A percentile compares a stretch with the other conserved stretches of the same genome.
Conservation (phyloP, 345 rosid species). For the Hypericum perforatum region DNA sequence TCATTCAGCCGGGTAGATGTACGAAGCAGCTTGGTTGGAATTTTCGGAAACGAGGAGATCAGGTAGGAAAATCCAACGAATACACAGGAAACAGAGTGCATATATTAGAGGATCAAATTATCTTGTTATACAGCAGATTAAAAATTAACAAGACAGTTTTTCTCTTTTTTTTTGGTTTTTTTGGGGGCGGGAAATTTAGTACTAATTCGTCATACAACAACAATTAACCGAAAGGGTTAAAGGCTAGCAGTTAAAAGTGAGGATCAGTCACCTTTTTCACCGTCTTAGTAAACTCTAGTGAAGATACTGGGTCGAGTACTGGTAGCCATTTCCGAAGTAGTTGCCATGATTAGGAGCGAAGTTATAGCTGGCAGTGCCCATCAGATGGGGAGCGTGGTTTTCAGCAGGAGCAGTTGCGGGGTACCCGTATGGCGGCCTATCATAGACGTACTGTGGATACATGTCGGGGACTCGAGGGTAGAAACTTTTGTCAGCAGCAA, state of each 20-base stretch:
- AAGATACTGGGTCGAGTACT: constrained; percentile 75
- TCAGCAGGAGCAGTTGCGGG: constrained; percentile 50
- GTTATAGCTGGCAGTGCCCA: constrained; percentile 54
- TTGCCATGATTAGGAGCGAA: constrained; percentile 67
- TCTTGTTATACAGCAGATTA: constrained; percentile 39
- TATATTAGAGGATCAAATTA: constrained; percentile 45
- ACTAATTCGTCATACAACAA: constrained; percentile 30
- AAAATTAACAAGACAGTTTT: constrained; percentile 29
- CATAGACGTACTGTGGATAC: constrained; percentile 73
- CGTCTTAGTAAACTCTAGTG: constrained; percentile 47
- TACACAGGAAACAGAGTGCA: constrained; percentile 38
- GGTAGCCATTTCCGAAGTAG: constrained; percentile 91
- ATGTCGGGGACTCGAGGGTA: constrained; percentile 62
- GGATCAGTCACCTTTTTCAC: constrained; percentile 41
- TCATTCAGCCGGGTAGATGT: too few relatives aligned
- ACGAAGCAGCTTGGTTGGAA: not conserved
- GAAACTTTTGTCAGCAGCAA: constrained; percentile 40
- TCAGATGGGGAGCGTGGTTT: constrained; percentile 43
- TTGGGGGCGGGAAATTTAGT: constrained; percentile 16
- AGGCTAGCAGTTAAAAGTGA: constrained; percentile 59
- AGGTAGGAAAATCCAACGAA: not conserved
- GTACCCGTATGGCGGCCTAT: constrained; percentile 53
- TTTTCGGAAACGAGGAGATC: not conserved
- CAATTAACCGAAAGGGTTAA: constrained; percentile 28
- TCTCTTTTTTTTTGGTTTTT: constrained; percentile 9